Conservation (phyloP, 2,329 filamentous ascomycete species). For the Stemphylium beticola region DNA sequence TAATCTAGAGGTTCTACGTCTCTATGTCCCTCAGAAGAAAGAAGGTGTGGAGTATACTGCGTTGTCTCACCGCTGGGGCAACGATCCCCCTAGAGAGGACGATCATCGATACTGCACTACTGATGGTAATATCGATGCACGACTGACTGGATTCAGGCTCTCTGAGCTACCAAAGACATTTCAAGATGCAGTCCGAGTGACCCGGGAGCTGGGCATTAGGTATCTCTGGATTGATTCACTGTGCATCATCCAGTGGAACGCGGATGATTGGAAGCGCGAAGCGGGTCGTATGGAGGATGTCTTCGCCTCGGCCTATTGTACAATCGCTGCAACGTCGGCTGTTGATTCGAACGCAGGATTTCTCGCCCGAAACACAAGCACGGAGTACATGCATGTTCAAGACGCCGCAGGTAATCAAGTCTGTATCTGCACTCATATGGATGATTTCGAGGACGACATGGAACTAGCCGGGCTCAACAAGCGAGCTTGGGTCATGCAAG, state of each 20-base stretch:
- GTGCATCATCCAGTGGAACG: not conserved
- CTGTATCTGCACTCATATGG: not conserved
- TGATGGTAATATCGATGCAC: conserved; percentile 11
- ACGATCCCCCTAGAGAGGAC: conserved; percentile 5
- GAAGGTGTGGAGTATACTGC: conserved; percentile 3
- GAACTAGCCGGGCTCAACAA: conserved; percentile 20
- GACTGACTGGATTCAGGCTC: conserved; percentile 13
- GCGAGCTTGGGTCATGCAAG: conserved; percentile 30
- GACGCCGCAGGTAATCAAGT: conserved; percentile 4
- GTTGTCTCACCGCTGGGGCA: conserved; percentile 26
- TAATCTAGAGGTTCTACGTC: conserved; percentile 14
- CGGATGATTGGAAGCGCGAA: not conserved
- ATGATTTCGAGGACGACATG: conserved; percentile 14
- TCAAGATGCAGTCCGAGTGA: not conserved
- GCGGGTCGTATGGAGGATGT: not conserved
- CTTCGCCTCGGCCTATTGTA: conserved; percentile 1
- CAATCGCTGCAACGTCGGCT: conserved; percentile 12
- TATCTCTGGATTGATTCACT: not conserved
- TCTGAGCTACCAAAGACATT: conserved; percentile 13
- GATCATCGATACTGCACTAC: conserved; percentile 21
- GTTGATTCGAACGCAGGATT: conserved; percentile 21
- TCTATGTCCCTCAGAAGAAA: conserved; percentile 10
- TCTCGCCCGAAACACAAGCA: conserved; percentile 9
- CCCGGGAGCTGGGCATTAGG: not conserved
- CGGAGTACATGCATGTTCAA: conserved; percentile 13